These are phyloP conservation scores for Xylaria multiplex DNA, from an alignment of 2,329 filamentous ascomycete species.

Conservation along the genomic window DNA sequence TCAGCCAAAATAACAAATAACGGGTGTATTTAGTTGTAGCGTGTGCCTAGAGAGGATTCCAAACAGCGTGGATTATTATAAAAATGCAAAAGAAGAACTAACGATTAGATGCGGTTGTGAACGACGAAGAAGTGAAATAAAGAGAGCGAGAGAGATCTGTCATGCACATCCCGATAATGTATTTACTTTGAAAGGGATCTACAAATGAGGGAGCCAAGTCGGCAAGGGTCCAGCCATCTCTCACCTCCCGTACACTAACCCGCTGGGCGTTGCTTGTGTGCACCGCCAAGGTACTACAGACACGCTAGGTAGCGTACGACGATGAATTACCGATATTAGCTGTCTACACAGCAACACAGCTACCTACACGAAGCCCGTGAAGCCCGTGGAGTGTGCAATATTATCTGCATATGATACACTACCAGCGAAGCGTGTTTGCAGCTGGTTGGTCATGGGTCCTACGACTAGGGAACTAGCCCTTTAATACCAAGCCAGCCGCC, in stretches of 20 bases:
- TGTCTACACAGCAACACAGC: too few species aligned
- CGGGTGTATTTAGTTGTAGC: background rate
- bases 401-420: background rate
- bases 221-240: too few species aligned
- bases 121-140: background rate
- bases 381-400: too few species aligned
- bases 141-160: background rate
- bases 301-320: too few species aligned
- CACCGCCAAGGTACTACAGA: too few species aligned
- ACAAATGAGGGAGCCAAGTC: slow-evolving; percentile 11
- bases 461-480: slow-evolving; percentile 8
- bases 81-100: background rate
- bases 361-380: too few species aligned
- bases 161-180: background rate
- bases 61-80: background rate
- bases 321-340: background rate
- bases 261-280: too few species aligned
- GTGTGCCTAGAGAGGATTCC: too few species aligned
- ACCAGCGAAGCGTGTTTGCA: slow-evolving; percentile 19
- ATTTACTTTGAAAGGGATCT: slow-evolving; percentile 18
- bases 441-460: slow-evolving; percentile 25
- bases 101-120: background rate
- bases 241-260: too few species aligned
- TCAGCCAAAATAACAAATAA: background rate
- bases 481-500: background rate